These are phyloP conservation scores for Glycine soja DNA, from an alignment of 306 rosid species.

Conservation along the genomic window DNA sequence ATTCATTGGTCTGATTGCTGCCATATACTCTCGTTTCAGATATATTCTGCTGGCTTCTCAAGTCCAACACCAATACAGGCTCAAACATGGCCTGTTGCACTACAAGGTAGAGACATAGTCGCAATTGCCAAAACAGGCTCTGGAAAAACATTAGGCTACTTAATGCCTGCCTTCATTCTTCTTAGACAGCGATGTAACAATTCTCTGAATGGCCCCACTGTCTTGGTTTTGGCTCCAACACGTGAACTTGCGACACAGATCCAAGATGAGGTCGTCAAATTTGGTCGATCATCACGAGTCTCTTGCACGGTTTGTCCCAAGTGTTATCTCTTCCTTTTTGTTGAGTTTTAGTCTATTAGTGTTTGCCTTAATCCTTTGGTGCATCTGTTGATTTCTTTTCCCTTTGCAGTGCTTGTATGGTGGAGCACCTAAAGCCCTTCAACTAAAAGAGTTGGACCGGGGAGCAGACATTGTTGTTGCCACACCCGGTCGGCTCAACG, in stretches of 20 bases:
- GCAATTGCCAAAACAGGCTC: slow-evolving; percentile 99
- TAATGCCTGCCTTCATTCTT: slow-evolving; percentile 90
- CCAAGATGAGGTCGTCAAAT: slow-evolving; percentile 88
- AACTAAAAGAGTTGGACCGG: slow-evolving; percentile 88
- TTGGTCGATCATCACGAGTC: slow-evolving; percentile 85
- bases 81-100: slow-evolving; percentile 98
- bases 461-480: slow-evolving; percentile 99
- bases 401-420: slow-evolving; percentile 93
- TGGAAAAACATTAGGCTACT: slow-evolving; percentile 94
- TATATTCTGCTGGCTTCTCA: slow-evolving; percentile 89
- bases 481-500: slow-evolving; percentile 98
- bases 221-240: slow-evolving; percentile 96
- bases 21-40: slow-evolving; percentile 63
- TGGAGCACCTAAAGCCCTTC: slow-evolving; percentile 92
- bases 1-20: slow-evolving; percentile 52
- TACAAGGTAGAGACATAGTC: slow-evolving; percentile 94
- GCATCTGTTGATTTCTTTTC: slow-evolving; percentile 44
- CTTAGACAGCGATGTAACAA: slow-evolving; percentile 83
- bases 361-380: slow-evolving; percentile 27
- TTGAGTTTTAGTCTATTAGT: slow-evolving; percentile 13
- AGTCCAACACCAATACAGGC: slow-evolving; percentile 99
- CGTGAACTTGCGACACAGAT: slow-evolving; percentile 99
- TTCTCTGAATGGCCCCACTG: slow-evolving; percentile 89
- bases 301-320: slow-evolving; percentile 85
- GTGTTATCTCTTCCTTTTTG: slow-evolving; percentile 29